These are phyloP conservation scores for Angomonas desouzai DNA, from an alignment of 208 protist genomes.

Conservation along the genomic window DNA sequence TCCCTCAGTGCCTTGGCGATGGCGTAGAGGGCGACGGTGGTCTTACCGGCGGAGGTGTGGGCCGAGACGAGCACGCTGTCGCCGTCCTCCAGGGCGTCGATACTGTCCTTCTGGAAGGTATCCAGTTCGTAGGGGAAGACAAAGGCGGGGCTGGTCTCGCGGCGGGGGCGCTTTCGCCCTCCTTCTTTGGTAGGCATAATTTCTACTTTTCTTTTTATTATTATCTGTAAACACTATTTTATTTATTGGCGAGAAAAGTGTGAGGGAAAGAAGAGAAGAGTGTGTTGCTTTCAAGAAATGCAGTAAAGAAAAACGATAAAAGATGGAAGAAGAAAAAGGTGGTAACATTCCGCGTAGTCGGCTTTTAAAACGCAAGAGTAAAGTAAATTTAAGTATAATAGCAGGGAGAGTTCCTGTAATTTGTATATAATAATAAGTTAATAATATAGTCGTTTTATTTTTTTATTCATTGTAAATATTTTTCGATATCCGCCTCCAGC, in stretches of 20 bases:
- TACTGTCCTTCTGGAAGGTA: conserved; percentile 93
- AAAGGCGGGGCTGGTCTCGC: conserved; percentile 81
- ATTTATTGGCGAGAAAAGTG: no score
- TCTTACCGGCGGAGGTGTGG: conserved; percentile 99
- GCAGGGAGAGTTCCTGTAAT: no score
- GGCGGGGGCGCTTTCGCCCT: conserved; percentile 45
- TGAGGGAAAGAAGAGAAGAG: no score
- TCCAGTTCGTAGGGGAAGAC: conserved; percentile 96
- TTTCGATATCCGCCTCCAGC: conserved; percentile 7
- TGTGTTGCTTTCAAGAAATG: no score
- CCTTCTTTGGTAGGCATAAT: conserved; percentile 5
- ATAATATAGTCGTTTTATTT: background rate
- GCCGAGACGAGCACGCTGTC: conserved; percentile 99
- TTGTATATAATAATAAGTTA: no score
- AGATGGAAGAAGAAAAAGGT: background rate
- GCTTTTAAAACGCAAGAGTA: background rate
- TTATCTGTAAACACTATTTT: no score
- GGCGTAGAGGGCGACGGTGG: conserved; percentile 99
- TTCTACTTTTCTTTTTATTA: no score
- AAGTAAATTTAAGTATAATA: background rate
- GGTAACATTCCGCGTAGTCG: no score
- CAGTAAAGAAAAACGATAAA: conserved; percentile 1
- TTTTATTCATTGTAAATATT: background rate
- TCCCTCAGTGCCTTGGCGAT: conserved; percentile 97
- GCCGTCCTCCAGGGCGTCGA: conserved; percentile 93